Evolutionary conservation across 2,329 filamentous ascomycete species (phyloP).

Genomic region (Aspergillus spinulosporus): DNA sequence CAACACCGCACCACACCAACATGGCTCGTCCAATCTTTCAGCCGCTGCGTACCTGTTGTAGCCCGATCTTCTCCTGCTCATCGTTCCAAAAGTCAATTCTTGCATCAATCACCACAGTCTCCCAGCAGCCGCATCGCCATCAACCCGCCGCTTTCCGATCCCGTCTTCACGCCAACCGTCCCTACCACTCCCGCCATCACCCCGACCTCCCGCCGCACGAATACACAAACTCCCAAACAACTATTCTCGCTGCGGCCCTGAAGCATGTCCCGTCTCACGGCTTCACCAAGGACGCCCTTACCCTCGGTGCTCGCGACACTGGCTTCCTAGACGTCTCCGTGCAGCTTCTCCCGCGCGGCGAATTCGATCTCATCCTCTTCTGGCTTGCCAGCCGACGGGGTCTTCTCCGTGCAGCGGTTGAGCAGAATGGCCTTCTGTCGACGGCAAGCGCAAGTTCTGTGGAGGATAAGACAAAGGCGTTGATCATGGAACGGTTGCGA

Average conservation of each 20-base stretch:
- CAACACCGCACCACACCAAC: background rate
- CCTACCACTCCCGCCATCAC: conserved; percentile 76
- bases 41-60: conserved; percentile 8
- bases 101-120: conserved; percentile 1
- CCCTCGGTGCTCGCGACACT: conserved; percentile 75
- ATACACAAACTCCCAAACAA: conserved; percentile 65
- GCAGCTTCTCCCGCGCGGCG: conserved; percentile 75
- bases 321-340: conserved; percentile 85
- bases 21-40: conserved; percentile 17
- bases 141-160: conserved; percentile 43
- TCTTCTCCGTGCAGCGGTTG: conserved; percentile 37
- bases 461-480: conserved; percentile 64
- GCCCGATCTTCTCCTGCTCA: background rate
- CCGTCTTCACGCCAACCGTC: conserved; percentile 55
- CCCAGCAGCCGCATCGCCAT: background rate
- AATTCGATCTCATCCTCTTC: conserved; percentile 71
- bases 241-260: conserved; percentile 80
- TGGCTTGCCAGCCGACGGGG: conserved; percentile 45
- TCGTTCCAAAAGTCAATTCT: conserved; percentile 1
- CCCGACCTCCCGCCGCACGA: conserved; percentile 55
- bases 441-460: conserved; percentile 44
- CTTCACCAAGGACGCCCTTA: conserved; percentile 73
- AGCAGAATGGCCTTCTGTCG: conserved; percentile 29
- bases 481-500: conserved; percentile 75
- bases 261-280: conserved; percentile 75